These are phyloP conservation scores for Ceriops decandra DNA, from an alignment of 345 rosid genomes.

Conservation along the genomic window DNA sequence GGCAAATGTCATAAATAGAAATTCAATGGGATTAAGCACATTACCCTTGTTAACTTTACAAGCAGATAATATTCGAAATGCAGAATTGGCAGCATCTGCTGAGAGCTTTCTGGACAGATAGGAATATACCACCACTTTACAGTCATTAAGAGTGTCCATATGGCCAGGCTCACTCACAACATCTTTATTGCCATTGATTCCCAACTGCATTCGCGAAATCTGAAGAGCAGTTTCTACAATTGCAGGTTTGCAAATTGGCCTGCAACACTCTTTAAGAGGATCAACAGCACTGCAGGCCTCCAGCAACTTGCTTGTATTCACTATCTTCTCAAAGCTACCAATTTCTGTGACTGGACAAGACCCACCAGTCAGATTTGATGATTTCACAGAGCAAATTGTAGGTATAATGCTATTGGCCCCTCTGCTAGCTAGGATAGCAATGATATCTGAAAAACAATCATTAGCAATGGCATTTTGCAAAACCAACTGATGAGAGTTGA, in stretches of 20 bases:
- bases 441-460: slow-evolving; percentile 97
- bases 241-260: slow-evolving; percentile 85
- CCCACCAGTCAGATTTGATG: slow-evolving; percentile 86
- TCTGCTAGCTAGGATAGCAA: slow-evolving; percentile 69
- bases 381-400: slow-evolving; percentile 65
- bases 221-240: slow-evolving; percentile 76
- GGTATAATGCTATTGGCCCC: slow-evolving; percentile 78
- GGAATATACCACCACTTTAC: slow-evolving; percentile 79
- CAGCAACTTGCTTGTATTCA: slow-evolving; percentile 71
- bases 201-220: slow-evolving; percentile 58
- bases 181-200: slow-evolving; percentile 42
- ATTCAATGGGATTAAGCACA: slow-evolving; percentile 3
- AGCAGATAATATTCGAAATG: slow-evolving; percentile 72
- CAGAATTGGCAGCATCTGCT: slow-evolving; percentile 55
- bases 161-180: slow-evolving; percentile 44
- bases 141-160: slow-evolving; percentile 55
- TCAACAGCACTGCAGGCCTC: slow-evolving; percentile 80
- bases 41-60: slow-evolving; percentile 95
- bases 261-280: slow-evolving; percentile 88
- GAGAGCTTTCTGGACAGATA: slow-evolving; percentile 75
- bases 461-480: slow-evolving; percentile 57
- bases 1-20: background rate
- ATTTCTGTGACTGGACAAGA: slow-evolving; percentile 79
- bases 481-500: slow-evolving; percentile 67
- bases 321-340: slow-evolving; percentile 55